Conservation (phyloP, 78 protist species). For the Emiliania huxleyi region DNA sequence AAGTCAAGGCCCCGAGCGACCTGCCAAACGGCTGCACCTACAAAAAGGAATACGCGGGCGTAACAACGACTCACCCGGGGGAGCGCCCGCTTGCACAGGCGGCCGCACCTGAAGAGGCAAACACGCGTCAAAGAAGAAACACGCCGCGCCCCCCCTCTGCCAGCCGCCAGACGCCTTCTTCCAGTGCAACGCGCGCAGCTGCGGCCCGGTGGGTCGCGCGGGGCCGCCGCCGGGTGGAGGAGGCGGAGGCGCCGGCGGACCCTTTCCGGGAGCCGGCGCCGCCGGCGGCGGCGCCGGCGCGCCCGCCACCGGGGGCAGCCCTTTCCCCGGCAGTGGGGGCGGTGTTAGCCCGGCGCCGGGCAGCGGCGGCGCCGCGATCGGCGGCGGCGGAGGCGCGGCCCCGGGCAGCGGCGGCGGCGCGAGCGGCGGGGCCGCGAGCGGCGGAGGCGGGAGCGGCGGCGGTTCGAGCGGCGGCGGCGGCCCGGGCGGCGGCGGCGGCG, state of each 20-base stretch:
- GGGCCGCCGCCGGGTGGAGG: background rate
- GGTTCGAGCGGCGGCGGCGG: background rate
- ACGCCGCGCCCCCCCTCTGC: no score
- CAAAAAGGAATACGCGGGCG: no score
- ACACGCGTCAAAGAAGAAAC: no score
- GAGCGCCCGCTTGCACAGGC: no score
- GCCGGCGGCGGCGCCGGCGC: background rate
- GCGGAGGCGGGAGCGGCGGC: background rate
- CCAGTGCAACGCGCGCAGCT: background rate
- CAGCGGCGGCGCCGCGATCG: no score
- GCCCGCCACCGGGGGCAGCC: no score
- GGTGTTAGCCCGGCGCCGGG: background rate
- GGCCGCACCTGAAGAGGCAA: no score
- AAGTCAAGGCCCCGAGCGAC: no score
- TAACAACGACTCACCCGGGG: no score
- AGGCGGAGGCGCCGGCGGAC: background rate
- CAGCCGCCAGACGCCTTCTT: background rate
- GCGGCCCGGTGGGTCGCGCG: background rate
- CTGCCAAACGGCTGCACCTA: no score
- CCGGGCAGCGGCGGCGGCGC: background rate
- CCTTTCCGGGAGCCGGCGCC: background rate
- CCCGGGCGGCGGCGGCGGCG: background rate
- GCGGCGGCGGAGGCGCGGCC: background rate
- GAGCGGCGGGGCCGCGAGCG: background rate
- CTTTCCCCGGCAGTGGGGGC: background rate